phyloP scores from a whole-genome alignment of 768 basidiomycete species.

The Hygrocybe coccinea region DNA sequence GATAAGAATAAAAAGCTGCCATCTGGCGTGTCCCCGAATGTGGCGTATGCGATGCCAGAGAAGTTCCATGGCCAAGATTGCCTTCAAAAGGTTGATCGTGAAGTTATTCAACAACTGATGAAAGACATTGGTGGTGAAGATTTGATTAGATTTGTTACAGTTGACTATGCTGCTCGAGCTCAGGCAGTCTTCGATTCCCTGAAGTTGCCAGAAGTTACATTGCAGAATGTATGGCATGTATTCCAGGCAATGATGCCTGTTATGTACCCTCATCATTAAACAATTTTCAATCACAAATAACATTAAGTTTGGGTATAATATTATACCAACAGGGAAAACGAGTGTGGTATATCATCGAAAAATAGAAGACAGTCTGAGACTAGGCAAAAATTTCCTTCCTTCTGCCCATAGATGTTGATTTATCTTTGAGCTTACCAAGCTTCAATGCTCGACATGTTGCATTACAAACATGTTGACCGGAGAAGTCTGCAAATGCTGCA shows the following conservation, averaged over 20 bases:
- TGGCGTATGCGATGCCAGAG: constrained; percentile 14
- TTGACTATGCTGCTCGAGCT: constrained; percentile 16
- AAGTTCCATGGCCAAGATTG: constrained; percentile 17
- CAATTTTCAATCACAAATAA: no score
- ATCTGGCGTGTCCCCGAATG: constrained; percentile 21
- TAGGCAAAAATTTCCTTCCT: not conserved
- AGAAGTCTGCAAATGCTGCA: not conserved
- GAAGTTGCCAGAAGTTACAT: constrained; percentile 9
- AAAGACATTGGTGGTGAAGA: constrained; percentile 19
- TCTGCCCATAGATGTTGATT: no score
- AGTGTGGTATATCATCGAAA: no score
- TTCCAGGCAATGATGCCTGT: constrained; percentile 18
- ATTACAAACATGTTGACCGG: not conserved
- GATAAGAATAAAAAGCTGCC: constrained; percentile 20
- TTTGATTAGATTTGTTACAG: constrained; percentile 18
- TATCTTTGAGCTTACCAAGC: no score
- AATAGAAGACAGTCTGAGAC: not conserved
- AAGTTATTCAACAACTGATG: constrained; percentile 19
- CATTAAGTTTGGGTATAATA: no score
- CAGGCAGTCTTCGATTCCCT: constrained; percentile 12
- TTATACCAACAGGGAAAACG: no score
- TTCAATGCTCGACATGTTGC: not conserved
- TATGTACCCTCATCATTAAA: constrained; percentile 9
- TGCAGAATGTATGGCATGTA: constrained; percentile 20
- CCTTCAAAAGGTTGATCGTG: constrained; percentile 18